A percentile compares a stretch with the other conserved stretches of the same genome.
Evolutionary conservation across 345 rosid genomes (phyloP).

Genomic region (Turritis glabra): DNA sequence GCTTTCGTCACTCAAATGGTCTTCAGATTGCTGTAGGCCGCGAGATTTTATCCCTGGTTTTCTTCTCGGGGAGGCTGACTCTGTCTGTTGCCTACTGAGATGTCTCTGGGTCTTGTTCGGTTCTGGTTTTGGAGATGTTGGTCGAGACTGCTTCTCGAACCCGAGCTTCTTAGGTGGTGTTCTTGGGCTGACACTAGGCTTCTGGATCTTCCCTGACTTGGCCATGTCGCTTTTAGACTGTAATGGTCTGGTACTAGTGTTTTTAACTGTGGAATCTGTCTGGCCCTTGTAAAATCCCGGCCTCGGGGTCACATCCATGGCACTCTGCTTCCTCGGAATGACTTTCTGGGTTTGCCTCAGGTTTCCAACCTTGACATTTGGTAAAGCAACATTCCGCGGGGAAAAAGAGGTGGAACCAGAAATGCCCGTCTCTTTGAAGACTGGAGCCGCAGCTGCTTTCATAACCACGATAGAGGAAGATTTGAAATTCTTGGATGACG

Average conservation of each 20-base stretch:
- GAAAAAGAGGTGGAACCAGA: slow-evolving; percentile 35
- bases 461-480: slow-evolving; percentile 54
- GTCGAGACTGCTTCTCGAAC: slow-evolving; percentile 48
- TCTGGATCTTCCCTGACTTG: slow-evolving; percentile 47
- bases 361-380: slow-evolving; percentile 42
- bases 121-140: slow-evolving; percentile 46
- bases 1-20: slow-evolving; percentile 52
- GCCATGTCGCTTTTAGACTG: slow-evolving; percentile 36
- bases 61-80: slow-evolving; percentile 49
- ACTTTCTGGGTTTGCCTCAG: slow-evolving; percentile 42
- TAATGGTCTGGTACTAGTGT: slow-evolving; percentile 27
- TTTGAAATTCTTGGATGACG: slow-evolving; percentile 47
- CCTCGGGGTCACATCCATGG: slow-evolving; percentile 52
- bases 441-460: slow-evolving; percentile 51
- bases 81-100: slow-evolving; percentile 47
- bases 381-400: slow-evolving; percentile 35
- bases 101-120: slow-evolving; percentile 49
- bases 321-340: slow-evolving; percentile 43
- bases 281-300: slow-evolving; percentile 38
- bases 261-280: slow-evolving; percentile 44
- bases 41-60: slow-evolving; percentile 42
- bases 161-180: slow-evolving; percentile 55
- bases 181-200: slow-evolving; percentile 48
- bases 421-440: slow-evolving; percentile 35
- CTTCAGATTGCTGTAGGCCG: slow-evolving; percentile 41